Conservation (phyloP, 805 yeast genomes). For the Zygosaccharomyces pseudorouxii region DNA sequence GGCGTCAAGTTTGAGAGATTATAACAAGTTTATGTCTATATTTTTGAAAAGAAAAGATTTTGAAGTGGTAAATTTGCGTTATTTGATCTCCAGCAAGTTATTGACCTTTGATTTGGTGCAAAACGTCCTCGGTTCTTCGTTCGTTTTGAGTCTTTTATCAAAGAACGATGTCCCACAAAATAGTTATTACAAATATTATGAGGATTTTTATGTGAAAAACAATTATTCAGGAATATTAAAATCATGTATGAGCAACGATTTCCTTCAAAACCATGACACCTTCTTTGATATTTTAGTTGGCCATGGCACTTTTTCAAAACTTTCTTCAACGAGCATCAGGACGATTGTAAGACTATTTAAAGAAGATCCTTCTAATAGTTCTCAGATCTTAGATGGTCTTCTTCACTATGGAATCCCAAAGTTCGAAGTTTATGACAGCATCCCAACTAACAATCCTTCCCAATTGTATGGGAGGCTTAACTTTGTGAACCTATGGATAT, state of each 20-base stretch:
- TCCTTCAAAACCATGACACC: constrained; percentile 12
- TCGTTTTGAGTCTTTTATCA: constrained; percentile 15
- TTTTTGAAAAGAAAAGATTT: constrained; percentile 31
- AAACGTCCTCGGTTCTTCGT: constrained; percentile 21
- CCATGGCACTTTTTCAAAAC: constrained; percentile 21
- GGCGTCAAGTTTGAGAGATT: constrained; percentile 23
- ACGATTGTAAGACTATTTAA: constrained; percentile 15
- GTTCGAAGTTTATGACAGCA: constrained; percentile 9
- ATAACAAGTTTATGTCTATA: constrained; percentile 32
- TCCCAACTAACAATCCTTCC: constrained; percentile 8
- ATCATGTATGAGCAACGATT: constrained; percentile 12
- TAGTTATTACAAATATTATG: constrained; percentile 22
- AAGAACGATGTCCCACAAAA: constrained; percentile 9
- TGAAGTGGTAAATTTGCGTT: constrained; percentile 18
- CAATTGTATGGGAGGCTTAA: constrained; percentile 21
- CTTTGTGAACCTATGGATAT: constrained; percentile 33
- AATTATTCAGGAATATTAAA: constrained; percentile 21
- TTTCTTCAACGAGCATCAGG: constrained; percentile 11
- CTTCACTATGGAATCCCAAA: constrained; percentile 16
- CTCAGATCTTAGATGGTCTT: constrained; percentile 17
- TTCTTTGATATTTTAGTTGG: constrained; percentile 20
- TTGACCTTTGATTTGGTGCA: constrained; percentile 27
- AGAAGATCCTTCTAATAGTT: constrained; percentile 6
- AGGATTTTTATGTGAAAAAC: constrained; percentile 20
- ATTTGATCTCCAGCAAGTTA: constrained; percentile 26